Base-by-base conservation (phyloP, 75 land plant genomes). In the Cryptomeria japonica region DNA sequence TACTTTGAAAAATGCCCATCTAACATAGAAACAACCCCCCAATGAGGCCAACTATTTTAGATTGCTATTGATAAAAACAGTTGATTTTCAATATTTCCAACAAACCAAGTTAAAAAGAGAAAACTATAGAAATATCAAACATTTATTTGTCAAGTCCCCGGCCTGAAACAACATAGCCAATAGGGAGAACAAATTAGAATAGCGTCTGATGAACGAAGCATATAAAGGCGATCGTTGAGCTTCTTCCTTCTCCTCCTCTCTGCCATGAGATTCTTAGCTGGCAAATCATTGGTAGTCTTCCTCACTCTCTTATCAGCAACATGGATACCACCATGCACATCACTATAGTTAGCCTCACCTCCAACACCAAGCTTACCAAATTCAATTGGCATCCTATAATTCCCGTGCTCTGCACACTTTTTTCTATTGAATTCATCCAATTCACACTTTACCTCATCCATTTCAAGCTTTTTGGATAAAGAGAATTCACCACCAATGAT, bases 261-360 rank as follows among this genome's bases (percentile, higher is more conserved):
- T 16, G 97, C 98, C 98, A 96, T 96, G 16, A 96, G 88, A 91
- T 96, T 96, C 93, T 96, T 95, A 41, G 96, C 96, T n/a, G 98
- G 97, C 86, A 93, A 92, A 3, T 96, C 95, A 64, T 94, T 93
- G 9, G 73, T 32, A 86, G 80, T 94, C 91, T 89, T 95, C 77
- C n/a, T 86, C 87, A 68, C 61, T 58, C 31, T 46, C 3, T 53
- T 82, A 82, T 44, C 9, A 58, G 25, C 4, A 58, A 18, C 64
- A 55, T 3, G 19, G 4, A 18, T 55, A 55, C 19, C 19, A 55
- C 58, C 19, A 51, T 51, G 55, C 0, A 58, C 5, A 58, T 22
- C 25, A 58, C 5, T 58, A 58, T 5, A 4, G 19, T 58, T 19
- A 58, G 5, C 25, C 25, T 22, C 64, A 18, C 25, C 25, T 58